Conservation (phyloP, 2,329 filamentous ascomycete genomes). For the Penicillium sp. region DNA sequence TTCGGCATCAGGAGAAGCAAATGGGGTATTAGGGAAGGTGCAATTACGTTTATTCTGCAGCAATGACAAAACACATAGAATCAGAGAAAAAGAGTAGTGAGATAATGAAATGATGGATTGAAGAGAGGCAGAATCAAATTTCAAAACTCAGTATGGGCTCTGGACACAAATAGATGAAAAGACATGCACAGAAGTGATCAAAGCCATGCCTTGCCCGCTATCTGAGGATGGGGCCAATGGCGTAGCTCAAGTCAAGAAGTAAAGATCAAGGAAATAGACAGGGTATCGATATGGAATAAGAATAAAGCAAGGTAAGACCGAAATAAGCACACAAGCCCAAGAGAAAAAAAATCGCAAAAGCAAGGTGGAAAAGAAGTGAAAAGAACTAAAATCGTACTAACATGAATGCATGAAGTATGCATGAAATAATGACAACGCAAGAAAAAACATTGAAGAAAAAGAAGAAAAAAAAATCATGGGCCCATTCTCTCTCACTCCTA, state of each 20-base stretch:
- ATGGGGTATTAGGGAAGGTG: constrained; percentile 5
- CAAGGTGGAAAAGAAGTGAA: constrained; percentile 14
- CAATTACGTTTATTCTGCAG: not conserved
- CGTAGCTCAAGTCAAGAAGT: constrained; percentile 8
- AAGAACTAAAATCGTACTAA: constrained; percentile 9
- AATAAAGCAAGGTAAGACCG: constrained; percentile 17
- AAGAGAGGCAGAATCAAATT: not conserved
- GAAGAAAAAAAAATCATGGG: not conserved
- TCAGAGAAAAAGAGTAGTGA: not conserved
- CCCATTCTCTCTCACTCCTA: constrained; percentile 16
- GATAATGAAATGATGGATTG: not conserved
- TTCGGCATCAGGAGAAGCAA: not conserved
- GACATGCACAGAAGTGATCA: not conserved
- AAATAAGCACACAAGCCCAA: constrained; percentile 11
- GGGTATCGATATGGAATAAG: constrained; percentile 37
- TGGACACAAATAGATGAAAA: not conserved
- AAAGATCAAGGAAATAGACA: constrained; percentile 24
- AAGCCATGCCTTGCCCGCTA: not conserved
- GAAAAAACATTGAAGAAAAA: constrained; percentile 17
- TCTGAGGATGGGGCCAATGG: constrained; percentile 3
- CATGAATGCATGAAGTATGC: constrained; percentile 2
- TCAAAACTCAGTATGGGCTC: not conserved
- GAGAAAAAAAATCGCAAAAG: constrained; percentile 10
- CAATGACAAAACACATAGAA: not conserved
- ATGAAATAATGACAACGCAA: constrained; percentile 21